Evolutionary conservation across 2,329 filamentous ascomycete species (phyloP).

Genomic region (Chalara sp.): DNA sequence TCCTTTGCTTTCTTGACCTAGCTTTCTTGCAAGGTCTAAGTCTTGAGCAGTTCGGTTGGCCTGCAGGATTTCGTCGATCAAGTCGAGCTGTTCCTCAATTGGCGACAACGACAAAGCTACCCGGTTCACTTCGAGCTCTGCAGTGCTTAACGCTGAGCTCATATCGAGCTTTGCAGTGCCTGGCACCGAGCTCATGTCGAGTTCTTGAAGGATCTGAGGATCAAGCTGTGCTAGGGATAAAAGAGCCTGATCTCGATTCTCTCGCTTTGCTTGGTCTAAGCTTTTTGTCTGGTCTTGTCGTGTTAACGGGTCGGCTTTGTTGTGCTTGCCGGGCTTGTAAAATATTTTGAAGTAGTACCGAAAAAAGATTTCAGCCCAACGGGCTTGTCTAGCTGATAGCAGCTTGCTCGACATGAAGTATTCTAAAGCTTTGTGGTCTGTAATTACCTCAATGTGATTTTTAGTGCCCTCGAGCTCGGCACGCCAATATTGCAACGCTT

Average conservation of each 20-base stretch:
- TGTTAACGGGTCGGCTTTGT: too few relatives aligned
- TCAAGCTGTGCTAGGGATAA: not conserved
- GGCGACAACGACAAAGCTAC: not conserved
- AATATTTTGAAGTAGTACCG: too few relatives aligned
- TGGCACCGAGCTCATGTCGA: too few relatives aligned
- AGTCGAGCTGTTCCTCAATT: not conserved
- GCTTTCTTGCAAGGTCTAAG: not conserved
- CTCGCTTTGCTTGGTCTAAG: not conserved
- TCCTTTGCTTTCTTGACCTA: not conserved
- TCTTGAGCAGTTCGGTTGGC: not conserved
- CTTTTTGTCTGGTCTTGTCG: too few relatives aligned
- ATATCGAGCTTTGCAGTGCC: too few relatives aligned
- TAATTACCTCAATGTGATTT: not conserved
- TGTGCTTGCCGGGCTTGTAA: too few relatives aligned
- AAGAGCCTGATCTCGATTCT: not conserved
- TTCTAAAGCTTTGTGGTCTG: not conserved
- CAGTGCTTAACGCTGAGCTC: too few relatives aligned
- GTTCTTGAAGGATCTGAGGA: too few relatives aligned
- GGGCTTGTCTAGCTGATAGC: not conserved
- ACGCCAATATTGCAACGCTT: not conserved
- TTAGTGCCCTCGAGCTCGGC: not conserved
- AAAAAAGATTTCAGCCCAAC: too few relatives aligned
- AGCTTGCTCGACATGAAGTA: not conserved
- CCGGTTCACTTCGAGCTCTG: not conserved
- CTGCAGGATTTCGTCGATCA: not conserved